Percentiles rank a stretch among this genome's conserved stretches.
Evolutionary conservation across 495 filamentous ascomycete species (phyloP).

Genomic region (Podospora sp.): DNA sequence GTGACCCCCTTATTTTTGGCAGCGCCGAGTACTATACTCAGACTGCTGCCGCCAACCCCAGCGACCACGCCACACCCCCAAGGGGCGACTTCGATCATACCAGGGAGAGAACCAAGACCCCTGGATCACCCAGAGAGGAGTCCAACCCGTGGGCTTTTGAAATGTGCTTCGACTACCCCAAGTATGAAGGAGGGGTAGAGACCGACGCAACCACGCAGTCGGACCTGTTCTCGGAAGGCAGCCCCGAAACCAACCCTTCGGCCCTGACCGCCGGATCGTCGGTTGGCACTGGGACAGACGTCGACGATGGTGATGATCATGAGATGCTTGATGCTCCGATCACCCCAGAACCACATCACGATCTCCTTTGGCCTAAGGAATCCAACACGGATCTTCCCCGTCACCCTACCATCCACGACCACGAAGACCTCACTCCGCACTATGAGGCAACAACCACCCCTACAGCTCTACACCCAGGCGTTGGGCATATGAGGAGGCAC

Average conservation of each 20-base stretch:
- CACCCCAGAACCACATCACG: conserved; percentile 16
- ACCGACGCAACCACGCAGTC: conserved; percentile 29
- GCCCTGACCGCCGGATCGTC: conserved; percentile 16
- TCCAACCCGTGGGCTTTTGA: neutral
- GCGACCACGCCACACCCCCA: conserved; percentile 5
- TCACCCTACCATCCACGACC: conserved; percentile 9
- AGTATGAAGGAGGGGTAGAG: conserved; percentile 1
- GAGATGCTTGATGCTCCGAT: conserved; percentile 27
- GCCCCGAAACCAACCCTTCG: conserved; percentile 15
- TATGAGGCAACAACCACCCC: neutral
- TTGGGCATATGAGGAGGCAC: neutral
- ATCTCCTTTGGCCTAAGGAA: conserved; percentile 11
- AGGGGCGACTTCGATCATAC: conserved; percentile 21
- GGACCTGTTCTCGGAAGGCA: conserved; percentile 19
- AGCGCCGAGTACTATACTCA: conserved; percentile 11
- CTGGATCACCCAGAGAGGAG: neutral
- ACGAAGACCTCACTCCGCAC: conserved; percentile 3
- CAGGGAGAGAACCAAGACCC: neutral
- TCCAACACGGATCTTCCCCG: conserved; percentile 11
- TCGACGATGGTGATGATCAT: conserved; percentile 24
- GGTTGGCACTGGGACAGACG: neutral
- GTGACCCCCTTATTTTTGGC: conserved; percentile 15
- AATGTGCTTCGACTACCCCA: conserved; percentile 22
- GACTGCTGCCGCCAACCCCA: neutral
- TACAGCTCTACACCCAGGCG: neutral